Conservation (phyloP, 2,329 filamentous ascomycete genomes). For the Aspergillus sojae region DNA sequence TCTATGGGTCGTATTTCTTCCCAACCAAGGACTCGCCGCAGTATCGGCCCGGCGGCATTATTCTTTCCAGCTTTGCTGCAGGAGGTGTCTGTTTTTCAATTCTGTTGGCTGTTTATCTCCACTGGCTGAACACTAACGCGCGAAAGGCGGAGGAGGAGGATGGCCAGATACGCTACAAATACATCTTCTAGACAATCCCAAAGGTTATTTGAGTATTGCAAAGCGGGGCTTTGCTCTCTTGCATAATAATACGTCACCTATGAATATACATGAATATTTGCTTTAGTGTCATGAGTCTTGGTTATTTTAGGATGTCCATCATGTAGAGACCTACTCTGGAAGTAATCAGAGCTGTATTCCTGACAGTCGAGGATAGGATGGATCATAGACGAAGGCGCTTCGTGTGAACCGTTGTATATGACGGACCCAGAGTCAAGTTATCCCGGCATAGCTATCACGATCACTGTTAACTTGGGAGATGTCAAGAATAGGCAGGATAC, state of each 20-base stretch:
- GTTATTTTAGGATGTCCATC: too few relatives aligned
- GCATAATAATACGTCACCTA: too few relatives aligned
- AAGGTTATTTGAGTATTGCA: too few relatives aligned
- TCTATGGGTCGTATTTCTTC: slow-evolving; percentile 27
- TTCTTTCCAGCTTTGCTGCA: slow-evolving; percentile 20
- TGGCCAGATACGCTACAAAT: slow-evolving; percentile 14
- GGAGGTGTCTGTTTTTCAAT: slow-evolving; percentile 15
- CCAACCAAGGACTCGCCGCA: slow-evolving; percentile 18
- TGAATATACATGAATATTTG: too few relatives aligned
- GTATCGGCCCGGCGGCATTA: slow-evolving; percentile 22
- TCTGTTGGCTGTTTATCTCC: slow-evolving; percentile 11
- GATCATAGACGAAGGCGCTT: too few relatives aligned
- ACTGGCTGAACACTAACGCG: slow-evolving; percentile 11
- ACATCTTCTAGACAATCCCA: slow-evolving; percentile 9
- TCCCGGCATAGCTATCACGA: neutral
- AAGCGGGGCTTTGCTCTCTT: too few relatives aligned
- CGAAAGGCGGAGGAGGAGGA: slow-evolving; percentile 12
- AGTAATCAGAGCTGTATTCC: too few relatives aligned
- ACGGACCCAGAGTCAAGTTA: neutral
- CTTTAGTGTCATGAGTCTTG: too few relatives aligned
- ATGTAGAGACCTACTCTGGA: too few relatives aligned
- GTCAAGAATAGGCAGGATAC: neutral
- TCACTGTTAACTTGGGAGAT: neutral
- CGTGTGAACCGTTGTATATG: too few relatives aligned
- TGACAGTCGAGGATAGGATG: too few relatives aligned